Percentiles rank a stretch among this genome's conserved stretches.
Conservation (phyloP, 805 yeast species). For the Teunomyces tritomae region DNA sequence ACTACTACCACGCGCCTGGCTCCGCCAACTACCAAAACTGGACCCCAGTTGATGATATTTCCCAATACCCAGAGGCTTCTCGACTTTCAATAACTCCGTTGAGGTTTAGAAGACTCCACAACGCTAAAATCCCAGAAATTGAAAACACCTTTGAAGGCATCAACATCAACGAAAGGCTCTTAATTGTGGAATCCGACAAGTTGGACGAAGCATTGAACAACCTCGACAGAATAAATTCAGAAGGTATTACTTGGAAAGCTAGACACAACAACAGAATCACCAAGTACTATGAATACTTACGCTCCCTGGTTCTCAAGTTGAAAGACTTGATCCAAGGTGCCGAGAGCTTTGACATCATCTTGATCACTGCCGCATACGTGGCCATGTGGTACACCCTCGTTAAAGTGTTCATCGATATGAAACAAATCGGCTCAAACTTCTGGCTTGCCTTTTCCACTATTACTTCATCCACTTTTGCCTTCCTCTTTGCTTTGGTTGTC, state of each 20-base stretch:
- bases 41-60: constrained; percentile 45
- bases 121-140: constrained; percentile 40
- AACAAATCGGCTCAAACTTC: constrained; percentile 72
- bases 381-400: constrained; percentile 86
- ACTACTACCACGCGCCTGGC: constrained; percentile 38
- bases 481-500: constrained; percentile 68
- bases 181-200: constrained; percentile 34
- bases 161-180: constrained; percentile 42
- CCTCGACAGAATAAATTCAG: constrained; percentile 24
- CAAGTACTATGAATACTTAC: constrained; percentile 53
- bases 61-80: constrained; percentile 40
- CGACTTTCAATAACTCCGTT: constrained; percentile 55
- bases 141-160: constrained; percentile 38
- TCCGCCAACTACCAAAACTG: constrained; percentile 40
- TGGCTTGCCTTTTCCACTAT: constrained; percentile 84
- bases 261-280: constrained; percentile 56
- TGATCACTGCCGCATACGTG: constrained; percentile 75
- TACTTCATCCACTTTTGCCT: constrained; percentile 77
- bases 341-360: constrained; percentile 78
- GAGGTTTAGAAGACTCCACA: constrained; percentile 49
- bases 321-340: constrained; percentile 59
- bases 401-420: constrained; percentile 75
- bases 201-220: constrained; percentile 20
- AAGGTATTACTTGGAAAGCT: constrained; percentile 59
- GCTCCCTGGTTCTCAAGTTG: constrained; percentile 38